A percentile compares a stretch with the other conserved stretches of the same genome.
These are phyloP conservation scores for Elsinoe arachidis DNA, from an alignment of 2,329 filamentous ascomycete genomes.

Conservation along the genomic window DNA sequence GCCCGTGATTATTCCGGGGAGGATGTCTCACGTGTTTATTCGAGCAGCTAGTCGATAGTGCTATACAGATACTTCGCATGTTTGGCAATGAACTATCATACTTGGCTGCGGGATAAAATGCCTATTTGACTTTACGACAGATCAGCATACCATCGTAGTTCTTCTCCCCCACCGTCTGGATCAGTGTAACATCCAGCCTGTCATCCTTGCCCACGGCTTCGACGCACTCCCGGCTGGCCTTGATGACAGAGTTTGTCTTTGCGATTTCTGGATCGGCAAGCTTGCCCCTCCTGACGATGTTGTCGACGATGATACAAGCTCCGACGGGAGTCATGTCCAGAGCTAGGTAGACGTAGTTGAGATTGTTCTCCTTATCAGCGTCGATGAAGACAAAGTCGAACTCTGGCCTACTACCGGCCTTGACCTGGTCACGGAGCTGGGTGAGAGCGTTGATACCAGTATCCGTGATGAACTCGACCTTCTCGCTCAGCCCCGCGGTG, in stretches of 20 bases:
- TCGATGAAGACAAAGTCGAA: conserved; percentile 49
- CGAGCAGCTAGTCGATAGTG: too few relatives aligned
- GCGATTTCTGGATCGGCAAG: conserved; percentile 25
- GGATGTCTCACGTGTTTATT: neutral
- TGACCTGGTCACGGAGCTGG: conserved; percentile 34
- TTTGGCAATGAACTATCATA: neutral
- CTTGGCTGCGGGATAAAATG: neutral
- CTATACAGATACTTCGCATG: neutral
- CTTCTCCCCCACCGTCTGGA: conserved; percentile 40
- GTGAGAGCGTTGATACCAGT: conserved; percentile 37
- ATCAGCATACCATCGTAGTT: conserved; percentile 33
- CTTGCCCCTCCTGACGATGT: conserved; percentile 38
- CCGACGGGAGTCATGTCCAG: conserved; percentile 32
- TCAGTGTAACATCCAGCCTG: conserved; percentile 34
- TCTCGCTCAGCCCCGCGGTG: conserved; percentile 32
- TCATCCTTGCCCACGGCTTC: conserved; percentile 35
- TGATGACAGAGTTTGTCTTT: conserved; percentile 22
- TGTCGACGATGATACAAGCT: conserved; percentile 42
- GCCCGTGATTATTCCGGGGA: neutral
- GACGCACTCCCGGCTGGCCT: conserved; percentile 28
- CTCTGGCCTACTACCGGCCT: conserved; percentile 29
- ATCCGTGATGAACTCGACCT: conserved; percentile 40
- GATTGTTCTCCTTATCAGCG: conserved; percentile 44
- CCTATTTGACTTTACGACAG: conserved; percentile 9
- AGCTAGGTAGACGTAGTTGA: conserved; percentile 31